Base-by-base conservation (phyloP, 306 rosid genomes). In the Prunus campanulata region DNA sequence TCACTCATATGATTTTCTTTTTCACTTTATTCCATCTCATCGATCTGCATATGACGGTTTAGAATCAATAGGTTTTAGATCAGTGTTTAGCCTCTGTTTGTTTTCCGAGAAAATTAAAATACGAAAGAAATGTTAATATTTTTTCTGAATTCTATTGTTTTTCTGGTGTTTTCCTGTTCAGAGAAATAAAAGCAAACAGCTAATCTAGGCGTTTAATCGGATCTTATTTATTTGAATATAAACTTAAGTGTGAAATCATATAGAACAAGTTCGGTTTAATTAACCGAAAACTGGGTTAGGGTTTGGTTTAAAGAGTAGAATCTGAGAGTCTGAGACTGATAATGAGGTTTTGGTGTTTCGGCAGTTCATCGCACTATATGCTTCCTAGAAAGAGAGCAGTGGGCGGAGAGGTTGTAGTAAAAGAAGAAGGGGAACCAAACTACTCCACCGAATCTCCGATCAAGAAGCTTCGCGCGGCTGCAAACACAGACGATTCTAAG, bases 311-410 rank as follows among this genome's bases (percentile, higher is more conserved):
- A 11, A n/a, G 19, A 5, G 48, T 52, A 5, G 19, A 16, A 27
- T 18, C 32, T 15, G 44, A 56, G 73, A 16, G 44, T 39, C 44
- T 39, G 44, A 39, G 44, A 35, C 44, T 72, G 51, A 48, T 48
- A 48, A 35, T 48, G 51, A 48, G 52, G 52, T 63, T 63, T 8
- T 30, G 49, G 62, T 44, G 60, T 71, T 32, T 54, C 42, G 55
- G 80, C 77, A 80, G 84, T 46, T 80, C 80, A 80, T 70, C 70
- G 77, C 74, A 66, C 85, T 81, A 63, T 81, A 81, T 81, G 85
- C 85, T 76, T 81, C 85, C 85, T 71, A 76, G 81, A 72, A 77
- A 81, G 81, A 81, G 85, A 77, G 74, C 63, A 44, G 74, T 24
- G 74, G 85, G 74, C 65, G 75, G 81, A 66, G 85, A 65, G 74